phyloP scores from a whole-genome alignment of 352 stramenopile species.

The Pythium apleroticum region DNA sequence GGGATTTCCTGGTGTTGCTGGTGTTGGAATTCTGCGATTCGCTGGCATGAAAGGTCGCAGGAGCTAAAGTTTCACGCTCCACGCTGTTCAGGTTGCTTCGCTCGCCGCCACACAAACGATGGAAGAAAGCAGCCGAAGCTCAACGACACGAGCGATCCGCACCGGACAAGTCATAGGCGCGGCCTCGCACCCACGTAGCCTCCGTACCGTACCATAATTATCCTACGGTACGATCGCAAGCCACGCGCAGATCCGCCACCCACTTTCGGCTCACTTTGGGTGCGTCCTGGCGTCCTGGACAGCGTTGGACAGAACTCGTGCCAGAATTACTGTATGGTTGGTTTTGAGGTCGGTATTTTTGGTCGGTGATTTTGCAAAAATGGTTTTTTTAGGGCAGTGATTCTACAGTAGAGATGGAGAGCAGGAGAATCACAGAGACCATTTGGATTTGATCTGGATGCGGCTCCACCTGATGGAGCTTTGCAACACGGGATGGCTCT shows the following conservation, averaged over 20 bases:
- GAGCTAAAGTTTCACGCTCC: not conserved
- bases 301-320: conserved; percentile 1
- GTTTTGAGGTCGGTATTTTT: not conserved
- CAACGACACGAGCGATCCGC: not conserved
- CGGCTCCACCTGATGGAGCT: not conserved
- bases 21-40: not conserved
- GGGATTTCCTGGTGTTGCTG: not conserved
- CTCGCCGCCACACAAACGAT: not conserved
- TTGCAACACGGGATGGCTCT: not conserved
- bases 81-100: not conserved
- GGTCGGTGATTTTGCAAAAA: not conserved
- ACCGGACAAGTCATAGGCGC: too few relatives aligned
- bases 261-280: not conserved
- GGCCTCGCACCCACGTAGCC: not conserved
- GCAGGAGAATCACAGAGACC: not conserved
- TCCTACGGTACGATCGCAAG: not conserved
- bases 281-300: not conserved
- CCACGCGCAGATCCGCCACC: not conserved
- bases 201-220: not conserved
- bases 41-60: not conserved
- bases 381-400: not conserved
- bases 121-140: conserved; percentile 1
- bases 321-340: not conserved
- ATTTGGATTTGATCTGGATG: not conserved
- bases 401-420: not conserved